Evolutionary conservation across 139 green algal species (phyloP), one percentile per base, ranked within the genome.

Genomic region (Chloropicon primus): DNA sequence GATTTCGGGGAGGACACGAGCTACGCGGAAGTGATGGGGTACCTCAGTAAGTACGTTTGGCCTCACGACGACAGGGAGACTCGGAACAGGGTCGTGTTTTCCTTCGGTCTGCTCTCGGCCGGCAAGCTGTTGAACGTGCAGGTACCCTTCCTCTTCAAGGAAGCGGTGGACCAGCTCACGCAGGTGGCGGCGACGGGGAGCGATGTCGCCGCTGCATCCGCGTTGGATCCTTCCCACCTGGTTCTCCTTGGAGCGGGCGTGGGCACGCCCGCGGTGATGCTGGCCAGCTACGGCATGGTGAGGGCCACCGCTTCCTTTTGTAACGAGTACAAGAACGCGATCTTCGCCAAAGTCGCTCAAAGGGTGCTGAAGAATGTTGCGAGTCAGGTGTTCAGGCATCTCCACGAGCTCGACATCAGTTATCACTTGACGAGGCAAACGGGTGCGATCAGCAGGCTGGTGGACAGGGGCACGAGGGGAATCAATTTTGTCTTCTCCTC

Each of bases 111-210:
- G 29, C 83, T 97, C 23, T 80, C 93, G 2, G 73, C 26, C 0
- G 80, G 84, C 25, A 94, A 96, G 84, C 74, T 93, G 62, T 84
- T 94, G 22, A 94, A 92, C 78, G 83, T 96, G 5, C 84, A 89
- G 54, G 90, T 96, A 26, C 95, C 95, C 1, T 95, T 99, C 54
- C 78, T 96, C 26, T 94, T 98, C 84, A 99, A 99, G 86, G 87
- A 94, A 74, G 91, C 92, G 0, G 81, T 97, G 0, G 93, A 97
- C 83, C 79, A 83, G 0, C 81, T 97, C 27, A 88, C 86, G 0
- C 75, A 71, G 24, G 22, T 27, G 10, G 28, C 25, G 21, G 24
- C 21, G 1, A 17, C 73, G 1, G 41, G 41, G 1, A 53, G 80
- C 0, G 85, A 90, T 77, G 86, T 85, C 0, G 86, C 75, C 0